Conservation (phyloP, 129 eudicot genomes). For the Tagetes patula region DNA sequence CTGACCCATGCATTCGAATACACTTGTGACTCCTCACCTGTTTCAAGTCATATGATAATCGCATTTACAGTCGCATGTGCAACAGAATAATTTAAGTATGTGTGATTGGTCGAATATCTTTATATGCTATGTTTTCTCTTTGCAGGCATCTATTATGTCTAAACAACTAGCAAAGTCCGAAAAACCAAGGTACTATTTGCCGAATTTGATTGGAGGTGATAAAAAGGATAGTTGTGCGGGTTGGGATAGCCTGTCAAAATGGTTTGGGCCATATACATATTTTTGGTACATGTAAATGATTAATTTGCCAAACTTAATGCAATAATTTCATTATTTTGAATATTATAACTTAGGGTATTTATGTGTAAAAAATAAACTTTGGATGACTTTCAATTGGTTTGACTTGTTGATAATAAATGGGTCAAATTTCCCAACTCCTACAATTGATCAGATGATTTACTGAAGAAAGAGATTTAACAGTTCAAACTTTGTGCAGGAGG, state of each 20-base stretch:
- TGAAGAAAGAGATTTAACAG: background rate
- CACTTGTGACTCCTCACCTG: background rate
- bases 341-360: background rate
- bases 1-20: background rate
- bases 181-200: slow-evolving; percentile 69
- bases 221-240: background rate
- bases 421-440: background rate
- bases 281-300: background rate
- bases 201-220: background rate
- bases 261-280: background rate
- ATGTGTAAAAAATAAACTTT: background rate
- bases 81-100: background rate
- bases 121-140: background rate
- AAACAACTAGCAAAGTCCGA: slow-evolving; percentile 77
- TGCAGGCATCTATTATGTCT: slow-evolving; percentile 94
- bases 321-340: background rate
- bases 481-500: slow-evolving; percentile 54
- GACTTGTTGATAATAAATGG: background rate
- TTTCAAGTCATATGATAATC: background rate
- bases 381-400: background rate
- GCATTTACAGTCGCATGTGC: background rate
- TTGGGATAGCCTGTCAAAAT: slow-evolving; percentile 5
- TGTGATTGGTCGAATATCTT: background rate
- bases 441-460: background rate
- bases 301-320: background rate